phyloP scores from a whole-genome alignment of 2,329 filamentous ascomycete genomes.

The Endoconidiophora laricicola region DNA sequence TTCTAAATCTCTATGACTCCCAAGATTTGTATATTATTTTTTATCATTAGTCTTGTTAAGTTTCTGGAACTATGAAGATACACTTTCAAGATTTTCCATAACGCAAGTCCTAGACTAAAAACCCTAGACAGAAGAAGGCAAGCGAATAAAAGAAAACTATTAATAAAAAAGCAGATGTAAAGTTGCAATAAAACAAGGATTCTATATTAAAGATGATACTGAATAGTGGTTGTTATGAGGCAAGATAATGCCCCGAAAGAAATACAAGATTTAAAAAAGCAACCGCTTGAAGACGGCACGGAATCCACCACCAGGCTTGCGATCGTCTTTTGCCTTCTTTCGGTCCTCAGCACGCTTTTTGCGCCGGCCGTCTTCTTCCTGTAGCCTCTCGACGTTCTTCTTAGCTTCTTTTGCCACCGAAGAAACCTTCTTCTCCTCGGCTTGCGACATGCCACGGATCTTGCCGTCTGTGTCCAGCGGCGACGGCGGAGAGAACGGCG shows the following conservation, averaged over 20 bases:
- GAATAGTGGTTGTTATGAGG: background rate
- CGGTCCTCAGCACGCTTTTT: slow-evolving; percentile 12
- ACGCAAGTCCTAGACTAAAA: background rate
- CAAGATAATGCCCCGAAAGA: background rate
- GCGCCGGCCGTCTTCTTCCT: slow-evolving; percentile 10
- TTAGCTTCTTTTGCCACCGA: background rate
- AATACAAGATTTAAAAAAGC: background rate
- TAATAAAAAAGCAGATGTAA: background rate
- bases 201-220: background rate
- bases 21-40: too few relatives aligned
- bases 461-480: background rate
- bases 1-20: background rate
- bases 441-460: background rate
- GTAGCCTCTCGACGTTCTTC: background rate
- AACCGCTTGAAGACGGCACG: slow-evolving; percentile 13
- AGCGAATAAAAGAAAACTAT: background rate
- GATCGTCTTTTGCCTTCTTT: slow-evolving; percentile 12
- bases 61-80: too few relatives aligned
- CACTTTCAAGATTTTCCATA: too few relatives aligned
- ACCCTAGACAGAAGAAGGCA: background rate
- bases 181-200: background rate
- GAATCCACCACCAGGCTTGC: slow-evolving; percentile 12
- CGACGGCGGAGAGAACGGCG: background rate
- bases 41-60: too few relatives aligned
- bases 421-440: background rate